Evolutionary conservation across 2,329 filamentous ascomycete genomes (phyloP), one percentile per base, ranked within the genome.

Genomic region (Ophiognomonia clavigignenti-juglandacearum): DNA sequence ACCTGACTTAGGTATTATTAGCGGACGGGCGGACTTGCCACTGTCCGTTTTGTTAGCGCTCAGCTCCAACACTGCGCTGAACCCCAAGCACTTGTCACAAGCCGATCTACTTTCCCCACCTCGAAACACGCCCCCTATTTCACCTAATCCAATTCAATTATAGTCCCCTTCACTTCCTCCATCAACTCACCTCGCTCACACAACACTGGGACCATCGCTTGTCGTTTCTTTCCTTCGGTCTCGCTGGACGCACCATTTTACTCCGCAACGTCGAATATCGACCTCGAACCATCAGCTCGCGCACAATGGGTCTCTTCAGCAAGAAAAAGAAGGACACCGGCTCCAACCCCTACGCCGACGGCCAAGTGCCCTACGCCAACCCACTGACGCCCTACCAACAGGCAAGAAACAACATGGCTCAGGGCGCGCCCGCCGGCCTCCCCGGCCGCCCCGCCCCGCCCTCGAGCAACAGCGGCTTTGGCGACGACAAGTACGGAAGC

Each of bases 291-390:
- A 6, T 9, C 24, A 52, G 46, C 29, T 49, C 24, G 24, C 24
- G 6, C 43, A 43, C n/a, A 16, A 52, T 52, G 50, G 73, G 75
- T 38, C 69, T 80, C 43, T 80, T 80, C 57, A 67, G 74, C 54
- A 67, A 70, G 54, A 79, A 78, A 67, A 78, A 75, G 46, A 52
- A 52, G 35, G 47, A 43, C 7, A 29, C 35, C 16, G 35, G 45
- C 40, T 71, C 73, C 29, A 82, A 83, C 56, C 80, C 80, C 6
- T 83, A 84, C 56, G 78, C 78, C 43, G 72, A 78, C 6, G 61
- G 60, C 45, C 65, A 64, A 53, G 79, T 81, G 52, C 76, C 77
- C 22, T 82, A 80, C 57, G 71, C 75, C 48, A 71, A 74, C 64
- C 71, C 58, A 67, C 69, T 71, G 61, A 70, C 66, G 22, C 62